These are phyloP conservation scores for Hymenoscyphus occultus DNA, from an alignment of 2,329 filamentous ascomycete genomes.

Conservation along the genomic window DNA sequence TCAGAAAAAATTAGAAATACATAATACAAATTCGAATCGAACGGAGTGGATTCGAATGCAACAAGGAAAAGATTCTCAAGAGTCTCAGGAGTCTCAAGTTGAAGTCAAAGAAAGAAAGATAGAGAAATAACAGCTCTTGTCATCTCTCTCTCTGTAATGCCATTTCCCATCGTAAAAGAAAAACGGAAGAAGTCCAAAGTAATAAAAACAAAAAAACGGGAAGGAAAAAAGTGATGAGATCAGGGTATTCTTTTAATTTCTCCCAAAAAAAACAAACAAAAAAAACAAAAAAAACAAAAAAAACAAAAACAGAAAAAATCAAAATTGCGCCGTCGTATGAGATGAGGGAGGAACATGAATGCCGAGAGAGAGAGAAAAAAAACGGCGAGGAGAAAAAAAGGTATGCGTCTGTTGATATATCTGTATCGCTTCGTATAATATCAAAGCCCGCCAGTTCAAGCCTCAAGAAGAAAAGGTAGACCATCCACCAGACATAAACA, in stretches of 20 bases:
- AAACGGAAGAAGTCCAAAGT: too few species aligned
- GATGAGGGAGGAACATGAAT: background rate
- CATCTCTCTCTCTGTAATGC: background rate
- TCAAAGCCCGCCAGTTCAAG: background rate
- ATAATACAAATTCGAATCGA: too few species aligned
- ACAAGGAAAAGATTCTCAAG: too few species aligned
- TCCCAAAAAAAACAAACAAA: background rate
- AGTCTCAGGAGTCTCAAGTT: too few species aligned
- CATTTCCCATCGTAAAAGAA: too few species aligned
- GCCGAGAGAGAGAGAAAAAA: background rate
- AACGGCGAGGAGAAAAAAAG: background rate
- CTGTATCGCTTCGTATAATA: background rate
- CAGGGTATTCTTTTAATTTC: background rate
- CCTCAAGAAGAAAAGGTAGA: background rate
- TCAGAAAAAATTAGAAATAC: too few species aligned
- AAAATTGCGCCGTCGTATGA: background rate
- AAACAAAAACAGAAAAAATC: too few species aligned
- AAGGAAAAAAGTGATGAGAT: background rate
- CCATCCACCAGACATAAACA: background rate
- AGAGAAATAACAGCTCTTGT: background rate
- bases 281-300: background rate
- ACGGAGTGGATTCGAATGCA: too few species aligned
- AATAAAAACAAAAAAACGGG: too few species aligned
- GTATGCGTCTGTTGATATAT: background rate
- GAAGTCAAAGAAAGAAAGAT: too few species aligned